Evolutionary conservation across 345 rosid genomes (phyloP), one percentile per base, ranked within the genome.

Genomic region (Aethionema arabicum): DNA sequence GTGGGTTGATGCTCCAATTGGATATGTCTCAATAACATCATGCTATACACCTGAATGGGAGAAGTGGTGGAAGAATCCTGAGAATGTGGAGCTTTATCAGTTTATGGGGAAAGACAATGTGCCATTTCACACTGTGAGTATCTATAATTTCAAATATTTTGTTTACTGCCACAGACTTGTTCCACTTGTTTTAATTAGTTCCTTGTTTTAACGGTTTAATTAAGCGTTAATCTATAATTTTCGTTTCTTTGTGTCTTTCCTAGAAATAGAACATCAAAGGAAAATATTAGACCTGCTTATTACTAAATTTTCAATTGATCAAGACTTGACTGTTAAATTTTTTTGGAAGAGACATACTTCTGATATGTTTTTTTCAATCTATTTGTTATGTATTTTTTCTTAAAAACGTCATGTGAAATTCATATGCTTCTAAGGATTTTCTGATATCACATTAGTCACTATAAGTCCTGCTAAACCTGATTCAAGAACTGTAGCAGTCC

Each of bases 1-100:
- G 21, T 95, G 99, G 97, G 90, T 90, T 76, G 99, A 95, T 79
- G 99, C 99, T 13, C 97, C 99, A 45, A 88, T 95, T 74, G 97
- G 97, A 43, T 95, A 95, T 61, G 85, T 85, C 62, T 93, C 99
- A 27, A 87, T 93, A 77, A 87, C 99, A 12, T 39, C 87, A 42
- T 85, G 95, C 82, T 95, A 90, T 74, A 86, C 96, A n/a, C 64
- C 84, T 47, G 89, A 95, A 35, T 95, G 99, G 99, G 97, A 95
- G 79, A 78, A 84, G 73, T 95, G 99, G 99, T 95, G 99, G 99
- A 95, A 95, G 80, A 83, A 90, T 76, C 97, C 97, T 70, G 84
- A 87, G 70, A 83, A 88, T 67, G 99, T 95, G 49, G 99, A 95
- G 83, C 77, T 95, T 60, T 90, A 74, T 77, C 99, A 93, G 77